Evolutionary conservation across 1,139 yeast species (phyloP).

Genomic region (Diutina neorugosa): DNA sequence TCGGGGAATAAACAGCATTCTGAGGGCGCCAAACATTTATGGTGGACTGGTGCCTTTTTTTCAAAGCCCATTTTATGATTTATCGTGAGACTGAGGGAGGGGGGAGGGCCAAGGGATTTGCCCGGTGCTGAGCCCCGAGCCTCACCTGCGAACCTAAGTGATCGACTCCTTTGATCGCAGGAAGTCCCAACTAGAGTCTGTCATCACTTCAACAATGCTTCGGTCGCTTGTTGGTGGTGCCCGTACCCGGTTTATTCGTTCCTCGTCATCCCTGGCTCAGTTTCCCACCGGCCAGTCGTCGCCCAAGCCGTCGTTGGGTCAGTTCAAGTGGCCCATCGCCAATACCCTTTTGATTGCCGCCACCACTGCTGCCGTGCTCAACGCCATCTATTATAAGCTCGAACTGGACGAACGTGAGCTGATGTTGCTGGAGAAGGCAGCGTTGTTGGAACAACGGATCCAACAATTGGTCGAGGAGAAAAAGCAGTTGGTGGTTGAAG

Average conservation of each 20-base stretch:
- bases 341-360: slow-evolving; percentile 32
- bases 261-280: slow-evolving; percentile 5
- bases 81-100: not conserved
- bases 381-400: slow-evolving; percentile 21
- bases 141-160: not conserved
- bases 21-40: not conserved
- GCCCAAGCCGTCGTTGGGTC: slow-evolving; percentile 22
- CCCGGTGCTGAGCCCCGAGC: not conserved
- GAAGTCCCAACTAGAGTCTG: too few species aligned
- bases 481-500: slow-evolving; percentile 11
- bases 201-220: not conserved
- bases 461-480: slow-evolving; percentile 21
- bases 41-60: not conserved
- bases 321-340: slow-evolving; percentile 26
- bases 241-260: not conserved
- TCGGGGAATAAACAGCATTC: not conserved
- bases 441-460: slow-evolving; percentile 18
- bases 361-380: slow-evolving; percentile 25
- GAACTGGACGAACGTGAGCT: slow-evolving; percentile 21
- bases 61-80: not conserved
- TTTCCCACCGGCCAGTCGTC: slow-evolving; percentile 10
- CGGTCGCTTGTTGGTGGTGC: not conserved
- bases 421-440: slow-evolving; percentile 15
- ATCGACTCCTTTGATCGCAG: not conserved
- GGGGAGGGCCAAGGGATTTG: not conserved